phyloP scores from a whole-genome alignment of 2,329 filamentous ascomycete genomes.

The Aspergillus bombycis region DNA sequence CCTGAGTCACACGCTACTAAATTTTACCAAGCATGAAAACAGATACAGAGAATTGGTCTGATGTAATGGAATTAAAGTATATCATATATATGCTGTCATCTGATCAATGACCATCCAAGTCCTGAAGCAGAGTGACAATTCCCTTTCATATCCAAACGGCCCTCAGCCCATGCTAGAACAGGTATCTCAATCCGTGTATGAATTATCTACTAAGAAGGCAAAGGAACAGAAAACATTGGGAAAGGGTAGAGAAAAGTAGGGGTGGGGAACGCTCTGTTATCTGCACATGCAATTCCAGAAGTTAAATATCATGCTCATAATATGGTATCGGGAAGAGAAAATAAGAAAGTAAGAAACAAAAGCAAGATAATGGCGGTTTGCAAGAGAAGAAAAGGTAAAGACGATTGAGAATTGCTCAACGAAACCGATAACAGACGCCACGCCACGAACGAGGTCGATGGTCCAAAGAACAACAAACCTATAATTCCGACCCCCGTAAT shows the following conservation, averaged over 20 bases:
- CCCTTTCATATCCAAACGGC: background rate
- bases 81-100: background rate
- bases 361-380: background rate
- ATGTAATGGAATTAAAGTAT: background rate
- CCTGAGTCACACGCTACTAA: background rate
- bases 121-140: background rate
- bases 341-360: conserved; percentile 10
- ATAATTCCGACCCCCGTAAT: conserved; percentile 26
- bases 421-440: conserved; percentile 32
- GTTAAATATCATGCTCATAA: conserved; percentile 33
- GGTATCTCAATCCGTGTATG: background rate
- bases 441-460: conserved; percentile 24
- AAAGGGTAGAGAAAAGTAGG: conserved; percentile 5
- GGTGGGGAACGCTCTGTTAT: conserved; percentile 21
- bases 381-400: background rate
- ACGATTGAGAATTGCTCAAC: conserved; percentile 19
- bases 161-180: background rate
- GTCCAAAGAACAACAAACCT: conserved; percentile 27
- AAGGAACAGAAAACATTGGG: conserved; percentile 1
- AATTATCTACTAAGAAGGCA: conserved; percentile 3
- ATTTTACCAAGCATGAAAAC: background rate
- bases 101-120: background rate
- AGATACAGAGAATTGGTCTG: background rate
- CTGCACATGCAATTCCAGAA: conserved; percentile 36
- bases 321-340: conserved; percentile 34